These are phyloP conservation scores for Adansonia gregorii DNA, from an alignment of 441 rosid genomes.

Conservation along the genomic window DNA sequence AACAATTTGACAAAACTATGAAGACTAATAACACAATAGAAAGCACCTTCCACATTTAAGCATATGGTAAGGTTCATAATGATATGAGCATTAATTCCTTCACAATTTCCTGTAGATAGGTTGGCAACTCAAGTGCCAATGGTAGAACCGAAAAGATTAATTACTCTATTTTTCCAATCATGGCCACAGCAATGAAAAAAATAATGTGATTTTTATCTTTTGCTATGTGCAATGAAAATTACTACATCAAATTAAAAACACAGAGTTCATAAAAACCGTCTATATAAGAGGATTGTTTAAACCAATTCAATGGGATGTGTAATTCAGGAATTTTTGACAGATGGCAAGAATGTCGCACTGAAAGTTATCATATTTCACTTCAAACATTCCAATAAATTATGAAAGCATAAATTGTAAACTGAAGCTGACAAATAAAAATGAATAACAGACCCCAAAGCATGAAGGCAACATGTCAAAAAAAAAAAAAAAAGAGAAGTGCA, in stretches of 20 bases:
- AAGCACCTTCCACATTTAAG: not conserved
- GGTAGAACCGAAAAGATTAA: not conserved
- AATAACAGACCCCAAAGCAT: conserved; percentile 8
- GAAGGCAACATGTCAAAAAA: conserved; percentile 9
- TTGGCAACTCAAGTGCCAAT: not conserved
- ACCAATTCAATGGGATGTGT: not conserved
- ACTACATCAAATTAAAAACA: conserved; percentile 3
- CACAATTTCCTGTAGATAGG: conserved; percentile 7
- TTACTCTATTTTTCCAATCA: not conserved
- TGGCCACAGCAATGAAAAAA: not conserved
- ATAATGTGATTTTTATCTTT: conserved; percentile 13
- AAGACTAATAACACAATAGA: not conserved
- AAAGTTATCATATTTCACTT: conserved; percentile 16
- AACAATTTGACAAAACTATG: not conserved
- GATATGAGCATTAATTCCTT: conserved; percentile 1
- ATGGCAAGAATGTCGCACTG: not conserved
- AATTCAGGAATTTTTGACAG: not conserved
- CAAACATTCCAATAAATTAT: not conserved
- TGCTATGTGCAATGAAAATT: not conserved
- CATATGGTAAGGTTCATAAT: conserved; percentile 18
- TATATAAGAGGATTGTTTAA: not conserved
- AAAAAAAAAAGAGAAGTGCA: not conserved
- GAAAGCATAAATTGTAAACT: not conserved
- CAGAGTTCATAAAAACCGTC: conserved; percentile 12
- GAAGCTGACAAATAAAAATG: not conserved